These are phyloP conservation scores for Penicillium tannophilum DNA, from an alignment of 495 filamentous ascomycete species.

Conservation along the genomic window DNA sequence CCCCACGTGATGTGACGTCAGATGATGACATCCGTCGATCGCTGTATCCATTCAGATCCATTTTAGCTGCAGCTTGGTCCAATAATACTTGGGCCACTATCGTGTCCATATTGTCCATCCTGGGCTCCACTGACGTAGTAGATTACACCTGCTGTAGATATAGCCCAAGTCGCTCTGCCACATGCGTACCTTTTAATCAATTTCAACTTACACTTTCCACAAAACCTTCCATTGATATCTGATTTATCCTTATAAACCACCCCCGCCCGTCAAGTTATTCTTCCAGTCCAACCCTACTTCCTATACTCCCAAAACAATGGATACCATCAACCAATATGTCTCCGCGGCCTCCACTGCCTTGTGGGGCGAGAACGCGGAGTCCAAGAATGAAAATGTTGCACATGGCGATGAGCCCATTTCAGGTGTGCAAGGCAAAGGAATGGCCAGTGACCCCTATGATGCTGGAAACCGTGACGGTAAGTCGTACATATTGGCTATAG, in stretches of 20 bases:
- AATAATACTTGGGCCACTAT: background rate
- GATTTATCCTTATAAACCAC: background rate
- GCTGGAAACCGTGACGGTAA: slow-evolving; percentile 46
- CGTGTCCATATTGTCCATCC: background rate
- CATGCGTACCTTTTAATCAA: background rate
- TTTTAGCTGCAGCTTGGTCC: slow-evolving; percentile 5
- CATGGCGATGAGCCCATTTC: slow-evolving; percentile 45
- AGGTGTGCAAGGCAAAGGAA: slow-evolving; percentile 43
- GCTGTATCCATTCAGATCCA: slow-evolving; percentile 2
- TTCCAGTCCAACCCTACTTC: background rate
- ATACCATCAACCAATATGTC: slow-evolving; percentile 34
- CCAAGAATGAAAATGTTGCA: slow-evolving; percentile 11
- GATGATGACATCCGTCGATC: slow-evolving; percentile 23
- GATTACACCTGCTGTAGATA: slow-evolving; percentile 5
- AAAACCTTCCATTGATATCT: slow-evolving; percentile 3
- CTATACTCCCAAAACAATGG: slow-evolving; percentile 27
- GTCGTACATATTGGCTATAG: slow-evolving; percentile 8
- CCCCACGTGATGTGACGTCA: slow-evolving; percentile 30
- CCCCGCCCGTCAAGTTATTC: background rate
- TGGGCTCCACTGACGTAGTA: slow-evolving; percentile 25
- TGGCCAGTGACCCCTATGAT: slow-evolving; percentile 44
- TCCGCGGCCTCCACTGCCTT: slow-evolving; percentile 38
- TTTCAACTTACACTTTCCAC: background rate
- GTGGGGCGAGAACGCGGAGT: slow-evolving; percentile 32
- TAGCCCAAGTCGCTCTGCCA: slow-evolving; percentile 1